Evolutionary conservation across 257 asterid genomes (phyloP).

Genomic region (Oldenlandia corymbosa): DNA sequence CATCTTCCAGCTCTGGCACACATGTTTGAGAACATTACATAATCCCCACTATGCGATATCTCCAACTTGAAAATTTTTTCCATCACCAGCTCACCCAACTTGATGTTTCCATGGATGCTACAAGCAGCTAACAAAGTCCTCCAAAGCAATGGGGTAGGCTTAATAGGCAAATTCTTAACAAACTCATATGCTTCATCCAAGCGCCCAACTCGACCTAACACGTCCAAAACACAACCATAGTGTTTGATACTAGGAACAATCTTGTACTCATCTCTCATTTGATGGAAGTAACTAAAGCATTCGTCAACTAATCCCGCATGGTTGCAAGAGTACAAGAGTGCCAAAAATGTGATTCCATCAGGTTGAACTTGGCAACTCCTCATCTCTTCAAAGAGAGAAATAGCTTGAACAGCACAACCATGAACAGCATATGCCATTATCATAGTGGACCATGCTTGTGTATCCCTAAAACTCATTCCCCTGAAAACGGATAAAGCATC

Average conservation of each 20-base stretch:
- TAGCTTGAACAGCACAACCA: slow-evolving; percentile 28
- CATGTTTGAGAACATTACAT: slow-evolving; percentile 31
- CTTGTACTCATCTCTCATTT: slow-evolving; percentile 22
- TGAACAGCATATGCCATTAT: slow-evolving; percentile 41
- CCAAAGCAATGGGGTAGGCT: slow-evolving; percentile 32
- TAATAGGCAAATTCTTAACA: slow-evolving; percentile 22
- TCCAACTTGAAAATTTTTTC: slow-evolving; percentile 25
- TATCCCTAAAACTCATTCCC: slow-evolving; percentile 26
- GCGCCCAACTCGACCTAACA: slow-evolving; percentile 33
- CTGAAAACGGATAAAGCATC: slow-evolving; percentile 28
- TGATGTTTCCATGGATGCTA: slow-evolving; percentile 26
- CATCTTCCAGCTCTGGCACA: slow-evolving; percentile 34
- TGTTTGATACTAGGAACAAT: slow-evolving; percentile 33
- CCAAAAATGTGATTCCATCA: slow-evolving; percentile 33
- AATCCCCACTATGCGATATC: slow-evolving; percentile 32
- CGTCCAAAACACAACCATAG: slow-evolving; percentile 38
- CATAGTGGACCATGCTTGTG: slow-evolving; percentile 36
- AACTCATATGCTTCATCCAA: slow-evolving; percentile 31
- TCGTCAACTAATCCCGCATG: slow-evolving; percentile 29
- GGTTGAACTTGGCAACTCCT: slow-evolving; percentile 17
- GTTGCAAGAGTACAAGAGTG: slow-evolving; percentile 30
- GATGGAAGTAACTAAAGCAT: slow-evolving; percentile 21
- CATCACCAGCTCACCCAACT: slow-evolving; percentile 28
- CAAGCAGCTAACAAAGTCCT: slow-evolving; percentile 39
- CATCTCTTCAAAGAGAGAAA: slow-evolving; percentile 31